Base-by-base conservation (phyloP, 192 early-diverging fungal species). In the Funneliformis geosporum region DNA sequence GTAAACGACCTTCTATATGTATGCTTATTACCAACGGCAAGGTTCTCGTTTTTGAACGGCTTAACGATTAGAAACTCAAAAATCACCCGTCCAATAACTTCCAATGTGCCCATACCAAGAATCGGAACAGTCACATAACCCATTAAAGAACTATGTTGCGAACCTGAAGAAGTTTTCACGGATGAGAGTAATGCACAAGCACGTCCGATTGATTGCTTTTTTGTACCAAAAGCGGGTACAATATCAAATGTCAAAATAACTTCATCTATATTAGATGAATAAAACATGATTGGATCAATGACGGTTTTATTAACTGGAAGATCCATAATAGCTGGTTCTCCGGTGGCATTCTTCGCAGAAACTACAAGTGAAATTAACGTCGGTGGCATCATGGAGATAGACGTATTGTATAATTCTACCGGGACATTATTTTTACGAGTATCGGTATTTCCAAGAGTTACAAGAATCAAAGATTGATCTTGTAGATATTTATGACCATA, bases 401-500 rank as follows among this genome's bases (percentile, higher is more conserved):
- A 69, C 4, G 60, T 81, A 16, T 82, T 64, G 76, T 86, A 82
- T 3, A 91, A 67, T 21, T 88, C 81, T 1, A 92, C 83, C 7
- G 89, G 87, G 9, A 82, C 79, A 5, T 83, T 76, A 0, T 64
- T 80, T 40, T 83, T 86, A n/a, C 90, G 85, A 8, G 83, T 55
- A 75, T 92, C 92, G 50, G 85, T 87, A 3, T 89, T 90, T 9
- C 92, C 92, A 18, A 93, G 75, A 6, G 89, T 91, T n/a, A 93
- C 80, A 47, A 89, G 81, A 61, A 93, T 87, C 84, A 93, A 82
- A 39, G 83, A 87, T 79, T 91, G 85, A 60, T 86, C 80, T 47
- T 89, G 84, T 8, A 93, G 79, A 71, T 89, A 91, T 55, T 85
- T 90, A 75, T 91, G 90, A 21, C 91, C 91, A 81, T 90, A 90